A percentile compares a stretch with the other conserved stretches of the same genome.
Evolutionary conservation across 805 yeast species (phyloP).

Genomic region (Cyberlindnera samutprakarnensis): DNA sequence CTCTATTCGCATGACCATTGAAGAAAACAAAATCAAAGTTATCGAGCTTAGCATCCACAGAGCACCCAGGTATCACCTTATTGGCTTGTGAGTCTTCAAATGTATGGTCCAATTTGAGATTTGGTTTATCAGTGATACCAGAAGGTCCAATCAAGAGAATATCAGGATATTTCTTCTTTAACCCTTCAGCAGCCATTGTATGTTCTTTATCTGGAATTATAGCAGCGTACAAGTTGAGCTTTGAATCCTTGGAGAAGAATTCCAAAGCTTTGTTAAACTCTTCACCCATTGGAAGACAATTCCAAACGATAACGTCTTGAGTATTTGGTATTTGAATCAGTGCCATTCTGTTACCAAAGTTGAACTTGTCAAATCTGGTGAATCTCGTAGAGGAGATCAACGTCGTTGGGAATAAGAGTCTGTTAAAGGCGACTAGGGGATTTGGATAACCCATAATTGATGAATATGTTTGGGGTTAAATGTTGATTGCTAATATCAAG

Average conservation of each 20-base stretch:
- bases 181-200: conserved; percentile 51
- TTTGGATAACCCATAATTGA: conserved; percentile 37
- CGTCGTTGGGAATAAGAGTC: conserved; percentile 25
- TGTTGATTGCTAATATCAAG: not conserved
- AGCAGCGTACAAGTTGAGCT: conserved; percentile 37
- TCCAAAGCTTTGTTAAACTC: conserved; percentile 35
- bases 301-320: conserved; percentile 40
- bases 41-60: conserved; percentile 33
- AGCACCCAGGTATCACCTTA: conserved; percentile 24
- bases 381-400: conserved; percentile 30
- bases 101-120: conserved; percentile 31
- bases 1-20: conserved; percentile 52
- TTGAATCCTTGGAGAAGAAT: conserved; percentile 25
- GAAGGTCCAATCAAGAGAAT: conserved; percentile 46
- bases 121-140: conserved; percentile 30
- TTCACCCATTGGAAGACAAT: conserved; percentile 48
- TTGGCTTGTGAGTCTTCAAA: conserved; percentile 30
- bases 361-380: conserved; percentile 21
- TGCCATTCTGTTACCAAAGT: conserved; percentile 34
- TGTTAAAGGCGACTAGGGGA: conserved; percentile 32
- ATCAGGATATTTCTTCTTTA: conserved; percentile 42
- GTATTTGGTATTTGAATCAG: conserved; percentile 23
- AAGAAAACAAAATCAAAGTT: conserved; percentile 49
- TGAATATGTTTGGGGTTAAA: no score
- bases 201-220: conserved; percentile 61